Evolutionary conservation across 164 flowering plant species (phyloP), one percentile per base, ranked within the genome.

Genomic region (Malania oleifera): DNA sequence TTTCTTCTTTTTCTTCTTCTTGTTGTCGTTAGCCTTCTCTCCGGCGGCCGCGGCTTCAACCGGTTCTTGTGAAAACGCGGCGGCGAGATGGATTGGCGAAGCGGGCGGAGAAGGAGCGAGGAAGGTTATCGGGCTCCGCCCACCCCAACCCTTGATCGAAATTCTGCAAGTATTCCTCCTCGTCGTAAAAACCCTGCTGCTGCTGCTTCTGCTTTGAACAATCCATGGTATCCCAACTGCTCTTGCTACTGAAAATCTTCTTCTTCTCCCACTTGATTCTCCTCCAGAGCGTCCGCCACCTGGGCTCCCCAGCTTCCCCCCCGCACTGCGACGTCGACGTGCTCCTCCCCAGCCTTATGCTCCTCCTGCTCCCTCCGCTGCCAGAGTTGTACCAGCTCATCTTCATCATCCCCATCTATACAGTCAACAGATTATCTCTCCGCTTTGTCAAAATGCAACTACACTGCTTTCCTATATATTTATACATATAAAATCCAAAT

Each of bases 61-160:
- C 26, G 26, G 9, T 46, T 22, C 13, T 22, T 46, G 7, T 20
- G 50, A 46, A n/a, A n/a, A n/a, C n/a, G n/a, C n/a, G 18, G 3
- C 25, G 50, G 39, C 47, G 55, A 22, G 79, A 74, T 0, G 83
- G 74, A 61, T 74, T 65, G 20, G 83, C 79, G 38, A 67, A 79
- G 1, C 81, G 75, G 39, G 81, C 77, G 0, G 83, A 79, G 65
- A 79, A 79, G 2, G 81, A 79, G 5, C 81, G 53, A 5, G 70
- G 53, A 10, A 76, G 71, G 27, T 70, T 74, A 49, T 74, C 83
- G 1, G 70, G 66, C 44, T 79, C 79, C 1, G 41, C 43, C 64
- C 51, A 67, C 3, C 50, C 52, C 5, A 25, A 50, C n/a, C 77
- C 83, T 17, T 74, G 68, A 66, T 79, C 83, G 18, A 79, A 79